Conservation (phyloP, 2,329 filamentous ascomycete genomes). For the Penicillium thymicola region DNA sequence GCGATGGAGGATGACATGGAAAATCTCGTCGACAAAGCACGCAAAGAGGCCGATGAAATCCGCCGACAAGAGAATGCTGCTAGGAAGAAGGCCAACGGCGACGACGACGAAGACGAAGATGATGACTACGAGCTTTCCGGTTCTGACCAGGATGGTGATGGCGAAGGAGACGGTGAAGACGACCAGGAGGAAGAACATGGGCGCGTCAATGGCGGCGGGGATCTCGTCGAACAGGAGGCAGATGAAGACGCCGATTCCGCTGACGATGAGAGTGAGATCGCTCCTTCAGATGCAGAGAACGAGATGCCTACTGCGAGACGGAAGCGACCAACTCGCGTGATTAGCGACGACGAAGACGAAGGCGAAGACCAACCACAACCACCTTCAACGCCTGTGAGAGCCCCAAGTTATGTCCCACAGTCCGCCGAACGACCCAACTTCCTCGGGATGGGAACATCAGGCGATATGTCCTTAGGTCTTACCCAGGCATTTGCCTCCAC, state of each 20-base stretch:
- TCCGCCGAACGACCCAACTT: slow-evolving; percentile 55
- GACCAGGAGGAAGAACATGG: slow-evolving; percentile 27
- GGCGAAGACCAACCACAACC: slow-evolving; percentile 48
- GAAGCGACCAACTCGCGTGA: slow-evolving; percentile 54
- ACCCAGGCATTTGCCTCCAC: slow-evolving; percentile 91
- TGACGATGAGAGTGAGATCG: slow-evolving; percentile 24
- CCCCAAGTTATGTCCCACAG: slow-evolving; percentile 25
- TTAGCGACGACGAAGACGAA: slow-evolving; percentile 67
- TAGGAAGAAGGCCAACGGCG: slow-evolving; percentile 61
- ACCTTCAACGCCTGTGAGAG: slow-evolving; percentile 34
- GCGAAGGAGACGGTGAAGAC: slow-evolving; percentile 37
- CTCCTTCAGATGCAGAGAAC: slow-evolving; percentile 43
- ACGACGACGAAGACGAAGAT: slow-evolving; percentile 55
- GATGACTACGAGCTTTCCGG: slow-evolving; percentile 47
- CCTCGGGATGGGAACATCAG: slow-evolving; percentile 59
- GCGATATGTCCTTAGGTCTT: slow-evolving; percentile 58
- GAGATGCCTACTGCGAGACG: slow-evolving; percentile 48
- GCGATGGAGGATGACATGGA: slow-evolving; percentile 79
- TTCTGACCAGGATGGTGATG: slow-evolving; percentile 43
- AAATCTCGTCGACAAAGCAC: slow-evolving; percentile 79
- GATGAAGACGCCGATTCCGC: slow-evolving; percentile 45
- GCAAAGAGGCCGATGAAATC: slow-evolving; percentile 75
- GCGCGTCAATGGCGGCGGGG: slow-evolving; percentile 14
- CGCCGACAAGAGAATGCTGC: slow-evolving; percentile 71
- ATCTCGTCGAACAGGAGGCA: slow-evolving; percentile 31